Base-by-base conservation (phyloP, 225 moss, liverwort and hornwort species). In the Sphagnum contortum region DNA sequence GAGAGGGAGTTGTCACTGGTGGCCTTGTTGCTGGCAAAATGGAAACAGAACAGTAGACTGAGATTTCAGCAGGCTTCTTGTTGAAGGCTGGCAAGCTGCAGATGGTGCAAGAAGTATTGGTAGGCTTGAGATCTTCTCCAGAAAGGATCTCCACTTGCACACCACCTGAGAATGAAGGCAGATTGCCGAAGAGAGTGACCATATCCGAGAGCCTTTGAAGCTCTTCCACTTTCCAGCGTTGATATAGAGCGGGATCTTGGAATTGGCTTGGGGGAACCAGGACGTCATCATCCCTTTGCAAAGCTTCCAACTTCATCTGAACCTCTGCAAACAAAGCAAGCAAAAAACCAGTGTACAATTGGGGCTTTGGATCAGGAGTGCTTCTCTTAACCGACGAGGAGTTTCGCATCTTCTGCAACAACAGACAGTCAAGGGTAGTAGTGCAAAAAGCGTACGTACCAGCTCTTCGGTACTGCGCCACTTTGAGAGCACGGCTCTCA, bases 401-500 rank as follows among this genome's bases (percentile, higher is more conserved):
- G 29, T 29, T 29, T 29, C 29, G 29, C 29, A 29, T 29, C 29
- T 29, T 29, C 29, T 29, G 29, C 29, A 29, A 29, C 29, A 29
- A 29, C 29, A 29, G 29, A 29, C 29, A 29, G 29, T 29, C 29
- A 29, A 29, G 29, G 29, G 29, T 29, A 29, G 29, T 29, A 29
- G 29, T 29, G 29, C 29, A 1, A 29, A 29, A 29, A 29, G 29
- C 29, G 29, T 12, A 5, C 12, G 12, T 77, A 77, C 81, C 81
- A 45, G 81, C 77, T 72, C 81, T 77, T 12, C 81, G 77, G 55
- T 77, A 81, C 55, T 71, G 77, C 69, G 77, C 81, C 5, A 74
- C 81, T 49, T 81, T 73, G 45, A 66, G 77, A 52, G 81, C 81
- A 55, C 77, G 81, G 61, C 60, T 64, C 49, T 81, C 74, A 46